phyloP scores from a whole-genome alignment of 192 early-diverging fungal species.

The Podila clonocystis region DNA sequence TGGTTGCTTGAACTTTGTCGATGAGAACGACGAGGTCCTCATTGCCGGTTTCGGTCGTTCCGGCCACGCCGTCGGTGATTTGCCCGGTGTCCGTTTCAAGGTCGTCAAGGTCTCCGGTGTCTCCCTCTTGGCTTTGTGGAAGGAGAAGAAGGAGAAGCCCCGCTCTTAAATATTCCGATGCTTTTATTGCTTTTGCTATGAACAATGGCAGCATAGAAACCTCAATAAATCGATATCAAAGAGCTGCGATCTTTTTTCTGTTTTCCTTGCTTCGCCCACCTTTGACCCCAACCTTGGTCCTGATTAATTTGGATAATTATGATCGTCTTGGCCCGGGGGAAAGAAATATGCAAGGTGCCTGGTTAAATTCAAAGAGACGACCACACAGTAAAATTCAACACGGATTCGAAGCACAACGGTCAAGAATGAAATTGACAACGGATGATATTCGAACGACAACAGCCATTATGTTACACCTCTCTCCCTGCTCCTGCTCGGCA shows the following conservation, averaged over 20 bases:
- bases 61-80: conserved; percentile 99
- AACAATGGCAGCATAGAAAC: not conserved
- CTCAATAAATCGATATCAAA: conserved; percentile 30
- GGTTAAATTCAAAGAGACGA: too few species aligned
- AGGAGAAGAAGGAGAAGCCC: conserved; percentile 99
- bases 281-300: too few species aligned
- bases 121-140: conserved; percentile 98
- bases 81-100: conserved; percentile 99
- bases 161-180: conserved; percentile 75
- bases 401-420: too few species aligned
- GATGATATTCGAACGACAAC: too few species aligned
- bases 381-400: too few species aligned
- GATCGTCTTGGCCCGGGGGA: too few species aligned
- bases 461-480: too few species aligned
- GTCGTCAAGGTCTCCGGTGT: conserved; percentile 99
- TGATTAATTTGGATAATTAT: too few species aligned
- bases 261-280: not conserved
- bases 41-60: conserved; percentile 99
- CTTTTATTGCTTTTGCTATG: conserved; percentile 4
- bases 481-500: too few species aligned
- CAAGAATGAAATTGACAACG: too few species aligned
- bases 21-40: conserved; percentile 99
- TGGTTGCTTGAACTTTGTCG: conserved; percentile 99
- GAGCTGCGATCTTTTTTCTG: conserved; percentile 1
- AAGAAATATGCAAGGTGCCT: too few species aligned